These are phyloP conservation scores for Pichia ethanolica DNA, from an alignment of 805 yeast species.

Conservation along the genomic window DNA sequence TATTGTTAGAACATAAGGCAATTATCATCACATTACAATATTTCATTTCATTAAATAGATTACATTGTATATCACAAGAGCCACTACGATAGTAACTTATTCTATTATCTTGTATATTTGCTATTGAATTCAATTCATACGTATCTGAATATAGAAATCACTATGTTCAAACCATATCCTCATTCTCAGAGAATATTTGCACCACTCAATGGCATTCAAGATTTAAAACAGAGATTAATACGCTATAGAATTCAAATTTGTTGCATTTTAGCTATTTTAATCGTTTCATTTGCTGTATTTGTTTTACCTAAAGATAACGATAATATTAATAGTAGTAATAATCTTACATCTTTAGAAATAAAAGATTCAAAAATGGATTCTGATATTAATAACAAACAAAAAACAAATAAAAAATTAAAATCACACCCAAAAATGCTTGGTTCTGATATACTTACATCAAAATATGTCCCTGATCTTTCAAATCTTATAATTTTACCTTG, in stretches of 20 bases:
- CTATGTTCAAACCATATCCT: background rate
- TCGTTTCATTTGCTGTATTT: constrained; percentile 3
- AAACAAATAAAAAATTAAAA: too few relatives aligned
- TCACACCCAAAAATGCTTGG: background rate
- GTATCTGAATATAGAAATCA: background rate
- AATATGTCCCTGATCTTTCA: background rate
- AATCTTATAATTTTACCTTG: constrained; percentile 44
- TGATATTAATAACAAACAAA: too few relatives aligned
- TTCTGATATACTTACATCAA: background rate
- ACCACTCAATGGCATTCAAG: background rate
- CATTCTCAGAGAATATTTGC: background rate
- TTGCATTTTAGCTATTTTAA: background rate
- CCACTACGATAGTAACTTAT: too few relatives aligned
- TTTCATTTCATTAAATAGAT: too few relatives aligned
- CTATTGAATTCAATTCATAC: too few relatives aligned
- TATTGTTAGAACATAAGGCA: too few relatives aligned
- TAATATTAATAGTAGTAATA: too few relatives aligned
- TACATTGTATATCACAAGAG: too few relatives aligned
- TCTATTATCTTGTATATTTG: too few relatives aligned
- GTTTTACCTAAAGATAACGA: constrained; percentile 1
- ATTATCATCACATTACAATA: too few relatives aligned
- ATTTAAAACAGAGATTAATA: background rate
- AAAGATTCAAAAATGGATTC: too few relatives aligned
- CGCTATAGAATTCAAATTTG: constrained; percentile 1
- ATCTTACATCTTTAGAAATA: too few relatives aligned